These are phyloP conservation scores for Metschnikowia kunwiensis DNA, from an alignment of 805 yeast species.

Conservation along the genomic window DNA sequence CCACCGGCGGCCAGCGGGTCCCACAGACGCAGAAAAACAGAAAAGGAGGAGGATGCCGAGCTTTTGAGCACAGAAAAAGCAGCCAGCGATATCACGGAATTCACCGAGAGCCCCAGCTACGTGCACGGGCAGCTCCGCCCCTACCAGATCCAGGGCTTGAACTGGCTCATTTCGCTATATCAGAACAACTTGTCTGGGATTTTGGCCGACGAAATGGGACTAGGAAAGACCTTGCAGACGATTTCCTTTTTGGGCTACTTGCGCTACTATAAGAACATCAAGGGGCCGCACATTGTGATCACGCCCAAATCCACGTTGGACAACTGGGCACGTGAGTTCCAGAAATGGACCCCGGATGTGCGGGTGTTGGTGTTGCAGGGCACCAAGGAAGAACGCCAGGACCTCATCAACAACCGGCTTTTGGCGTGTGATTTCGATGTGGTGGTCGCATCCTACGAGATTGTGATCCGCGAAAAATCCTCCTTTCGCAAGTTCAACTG, in stretches of 20 bases:
- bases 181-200: constrained; percentile 72
- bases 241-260: constrained; percentile 73
- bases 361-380: constrained; percentile 70
- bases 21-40: constrained; percentile 64
- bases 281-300: constrained; percentile 73
- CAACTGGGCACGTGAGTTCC: constrained; percentile 76
- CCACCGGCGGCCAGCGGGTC: constrained; percentile 16
- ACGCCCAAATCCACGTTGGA: constrained; percentile 80
- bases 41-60: constrained; percentile 76
- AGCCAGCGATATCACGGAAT: constrained; percentile 38
- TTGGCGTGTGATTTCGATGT: constrained; percentile 68
- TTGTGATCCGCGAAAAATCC: constrained; percentile 71
- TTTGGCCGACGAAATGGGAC: constrained; percentile 83
- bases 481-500: constrained; percentile 64
- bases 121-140: constrained; percentile 62
- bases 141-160: constrained; percentile 76
- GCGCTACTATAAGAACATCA: constrained; percentile 54
- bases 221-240: constrained; percentile 79
- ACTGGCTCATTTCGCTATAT: constrained; percentile 70
- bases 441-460: constrained; percentile 68
- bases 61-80: constrained; percentile 54
- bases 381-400: constrained; percentile 62
- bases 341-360: constrained; percentile 78
- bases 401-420: constrained; percentile 48
- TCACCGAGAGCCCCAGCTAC: constrained; percentile 50